Percentiles rank a stretch among this genome's conserved stretches.
Evolutionary conservation across 2,329 filamentous ascomycete genomes (phyloP).

Genomic region (Ustilaginoidea virens): DNA sequence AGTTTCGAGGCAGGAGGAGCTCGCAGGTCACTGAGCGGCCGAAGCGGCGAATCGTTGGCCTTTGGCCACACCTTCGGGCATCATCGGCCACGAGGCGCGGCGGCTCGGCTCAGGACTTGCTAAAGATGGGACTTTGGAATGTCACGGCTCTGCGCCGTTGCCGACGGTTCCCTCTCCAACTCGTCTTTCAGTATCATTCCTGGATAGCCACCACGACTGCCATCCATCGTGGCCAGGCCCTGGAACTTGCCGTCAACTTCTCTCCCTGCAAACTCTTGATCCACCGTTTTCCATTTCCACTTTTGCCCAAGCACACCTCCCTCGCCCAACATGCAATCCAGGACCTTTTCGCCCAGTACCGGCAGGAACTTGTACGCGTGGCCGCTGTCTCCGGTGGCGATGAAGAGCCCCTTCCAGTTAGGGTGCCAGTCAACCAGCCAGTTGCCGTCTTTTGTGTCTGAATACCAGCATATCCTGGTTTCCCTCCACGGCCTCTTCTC

Average conservation of each 20-base stretch:
- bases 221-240: slow-evolving; percentile 34
- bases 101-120: too few species aligned
- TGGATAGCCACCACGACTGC: slow-evolving; percentile 32
- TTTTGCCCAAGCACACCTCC: slow-evolving; percentile 37
- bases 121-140: too few species aligned
- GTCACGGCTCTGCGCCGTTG: too few species aligned
- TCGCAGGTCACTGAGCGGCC: too few species aligned
- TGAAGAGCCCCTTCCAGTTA: slow-evolving; percentile 38
- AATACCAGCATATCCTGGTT: slow-evolving; percentile 61
- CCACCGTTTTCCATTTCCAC: slow-evolving; percentile 49
- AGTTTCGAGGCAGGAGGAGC: too few species aligned
- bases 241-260: slow-evolving; percentile 20
- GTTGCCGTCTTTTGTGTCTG: slow-evolving; percentile 55
- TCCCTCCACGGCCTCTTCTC: slow-evolving; percentile 42
- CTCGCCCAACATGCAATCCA: slow-evolving; percentile 34
- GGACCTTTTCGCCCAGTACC: slow-evolving; percentile 46
- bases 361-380: slow-evolving; percentile 58
- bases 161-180: slow-evolving; percentile 11
- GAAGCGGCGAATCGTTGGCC: too few species aligned
- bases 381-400: slow-evolving; percentile 48
- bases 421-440: slow-evolving; percentile 60
- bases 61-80: too few species aligned
- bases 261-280: slow-evolving; percentile 18
- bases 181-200: slow-evolving; percentile 31
- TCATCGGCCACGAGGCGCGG: too few species aligned